Base-by-base conservation (phyloP, 2,329 filamentous ascomycete species). In the Apiospora saccharicola region DNA sequence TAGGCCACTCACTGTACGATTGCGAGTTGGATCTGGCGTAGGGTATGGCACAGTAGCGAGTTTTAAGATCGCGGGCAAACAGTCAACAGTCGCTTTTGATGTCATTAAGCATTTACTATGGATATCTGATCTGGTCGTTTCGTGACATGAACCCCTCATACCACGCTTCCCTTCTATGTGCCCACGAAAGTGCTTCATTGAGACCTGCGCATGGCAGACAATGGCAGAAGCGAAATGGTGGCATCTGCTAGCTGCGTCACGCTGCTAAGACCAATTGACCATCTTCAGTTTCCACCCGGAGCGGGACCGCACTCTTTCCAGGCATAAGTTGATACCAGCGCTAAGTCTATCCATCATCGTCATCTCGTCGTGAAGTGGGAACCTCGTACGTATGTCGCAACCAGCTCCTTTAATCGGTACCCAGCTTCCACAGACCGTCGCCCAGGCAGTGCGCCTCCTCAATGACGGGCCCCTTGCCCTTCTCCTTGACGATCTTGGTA, bases 381-480 rank as follows among this genome's bases (percentile, higher is more conserved):
- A 19, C 57, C 30, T 4, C 12, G 30, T 61, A 22, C 7, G 10
- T 2, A 13, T 37, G 19, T 61, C 53, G 53, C 30, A 37, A 6
- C 14, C 4, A 22, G 24, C n/a, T 22, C 3, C 8, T 30, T 75
- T 81, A 89, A n/a, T 89, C 86, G 26, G 86, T 81, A 34, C 76
- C 80, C 74, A 97, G 81, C 77, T 88, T 93, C 96, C 96, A 99
- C 77, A 99, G 85, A 24, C 96, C 96, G 86, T 99, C 96, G 0
- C 96, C 96, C 71, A 98, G 82, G 85, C 92, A 98, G 88, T 99
- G 96, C 44, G 94, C 94, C 74, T 95, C 93, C 85, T 98, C 96
- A 76, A 98, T 94, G 22, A 95, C 96, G 7, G 95, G 93, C 0
- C 96, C 96, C 86, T 98, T 98, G 76, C 94, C 95, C 85, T 96